phyloP scores from a whole-genome alignment of 148 eudicot genomes.

The Persicaria maculosa region DNA sequence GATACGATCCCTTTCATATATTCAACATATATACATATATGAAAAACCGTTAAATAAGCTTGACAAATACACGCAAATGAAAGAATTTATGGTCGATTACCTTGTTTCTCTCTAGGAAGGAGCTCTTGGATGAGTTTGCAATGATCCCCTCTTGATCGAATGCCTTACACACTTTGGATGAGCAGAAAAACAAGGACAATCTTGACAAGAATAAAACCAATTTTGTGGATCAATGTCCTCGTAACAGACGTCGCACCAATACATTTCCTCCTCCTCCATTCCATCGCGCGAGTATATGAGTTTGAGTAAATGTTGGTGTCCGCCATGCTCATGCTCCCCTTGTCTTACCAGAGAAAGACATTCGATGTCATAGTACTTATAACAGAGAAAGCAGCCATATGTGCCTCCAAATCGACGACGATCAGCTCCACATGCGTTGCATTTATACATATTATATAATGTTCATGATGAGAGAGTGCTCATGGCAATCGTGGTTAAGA shows the following conservation, averaged over 20 bases:
- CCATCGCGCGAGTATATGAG: background rate
- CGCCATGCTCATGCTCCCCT: background rate
- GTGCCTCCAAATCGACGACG: background rate
- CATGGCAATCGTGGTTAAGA: background rate
- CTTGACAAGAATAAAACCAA: slow-evolving; percentile 1
- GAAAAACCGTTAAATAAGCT: no score
- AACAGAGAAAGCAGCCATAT: background rate
- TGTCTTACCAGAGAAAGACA: background rate
- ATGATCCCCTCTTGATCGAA: background rate
- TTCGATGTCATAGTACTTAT: background rate
- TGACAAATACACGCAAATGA: background rate
- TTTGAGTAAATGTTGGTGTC: background rate
- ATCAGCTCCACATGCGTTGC: background rate
- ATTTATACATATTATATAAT: background rate
- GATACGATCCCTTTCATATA: no score
- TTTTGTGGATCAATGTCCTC: background rate
- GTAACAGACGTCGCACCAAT: background rate
- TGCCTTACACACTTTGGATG: no score
- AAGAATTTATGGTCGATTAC: no score
- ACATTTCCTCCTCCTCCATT: background rate
- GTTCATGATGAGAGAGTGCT: background rate
- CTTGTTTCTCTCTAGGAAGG: no score
- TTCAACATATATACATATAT: no score
- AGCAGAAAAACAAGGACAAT: background rate
- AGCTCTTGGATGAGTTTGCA: no score